Conservation (phyloP, 495 filamentous ascomycete species). For the Aspergillus nidulans region DNA sequence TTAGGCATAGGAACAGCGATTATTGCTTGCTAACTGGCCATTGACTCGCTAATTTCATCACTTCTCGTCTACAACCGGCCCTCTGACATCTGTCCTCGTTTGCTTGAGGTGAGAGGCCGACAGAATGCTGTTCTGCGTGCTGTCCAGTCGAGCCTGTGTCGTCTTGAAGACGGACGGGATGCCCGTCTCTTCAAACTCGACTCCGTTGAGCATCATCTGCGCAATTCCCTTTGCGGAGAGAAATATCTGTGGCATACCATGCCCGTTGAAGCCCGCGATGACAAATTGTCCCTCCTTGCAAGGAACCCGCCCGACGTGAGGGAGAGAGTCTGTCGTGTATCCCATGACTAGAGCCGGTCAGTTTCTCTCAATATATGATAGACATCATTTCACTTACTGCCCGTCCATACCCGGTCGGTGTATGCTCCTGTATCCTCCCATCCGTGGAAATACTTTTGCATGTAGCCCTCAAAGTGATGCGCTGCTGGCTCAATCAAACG, state of each 20-base stretch:
- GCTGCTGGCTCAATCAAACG: conserved; percentile 35
- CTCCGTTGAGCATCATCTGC: background rate
- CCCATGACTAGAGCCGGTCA: conserved; percentile 40
- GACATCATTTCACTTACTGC: conserved; percentile 34
- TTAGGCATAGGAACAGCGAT: background rate
- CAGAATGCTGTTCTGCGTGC: background rate
- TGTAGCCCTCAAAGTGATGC: conserved; percentile 46
- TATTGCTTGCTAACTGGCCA: background rate
- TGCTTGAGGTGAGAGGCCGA: background rate
- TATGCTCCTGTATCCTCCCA: conserved; percentile 45
- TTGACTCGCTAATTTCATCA: background rate
- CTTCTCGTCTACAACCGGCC: background rate
- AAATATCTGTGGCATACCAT: conserved; percentile 49
- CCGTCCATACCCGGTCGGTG: conserved; percentile 48
- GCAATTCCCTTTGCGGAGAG: conserved; percentile 42
- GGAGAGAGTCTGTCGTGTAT: conserved; percentile 37
- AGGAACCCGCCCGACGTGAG: conserved; percentile 43
- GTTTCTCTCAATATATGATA: conserved; percentile 37
- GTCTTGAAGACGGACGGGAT: conserved; percentile 9
- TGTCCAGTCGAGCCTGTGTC: conserved; percentile 1
- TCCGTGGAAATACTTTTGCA: conserved; percentile 43
- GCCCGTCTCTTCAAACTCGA: conserved; percentile 1
- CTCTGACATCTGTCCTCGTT: background rate
- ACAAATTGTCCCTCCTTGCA: conserved; percentile 37
- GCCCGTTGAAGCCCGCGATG: conserved; percentile 46